Base-by-base conservation (phyloP, 1,284 basidiomycete species). In the Naganishia sp. region DNA sequence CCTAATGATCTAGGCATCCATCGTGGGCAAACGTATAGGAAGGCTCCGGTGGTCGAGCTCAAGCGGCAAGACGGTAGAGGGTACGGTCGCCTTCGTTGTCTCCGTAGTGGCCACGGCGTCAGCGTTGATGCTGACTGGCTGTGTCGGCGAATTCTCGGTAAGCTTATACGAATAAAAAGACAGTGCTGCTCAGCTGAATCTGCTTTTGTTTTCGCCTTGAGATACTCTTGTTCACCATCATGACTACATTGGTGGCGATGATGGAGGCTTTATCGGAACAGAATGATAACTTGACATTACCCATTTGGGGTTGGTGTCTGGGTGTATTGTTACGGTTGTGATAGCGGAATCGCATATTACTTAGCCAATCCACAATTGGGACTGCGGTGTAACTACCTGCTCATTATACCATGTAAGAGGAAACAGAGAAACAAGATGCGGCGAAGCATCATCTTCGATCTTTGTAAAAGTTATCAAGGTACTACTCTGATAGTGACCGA, bases 271-370 rank as follows among this genome's bases (percentile, higher is more conserved):
- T 93, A 65, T 91, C 90, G 23, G 87, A 88, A 74, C 94, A 97
- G 79, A 96, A 97, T 79, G 94, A 97, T 79, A 97, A 97, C 77
- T 82, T 97, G 71, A 91, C 91, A 42, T 80, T 95, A 68, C 92
- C 92, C 25, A 80, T 94, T 78, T 94, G 89, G 77, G 87, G 91
- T 81, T 95, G 92, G 91, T 78, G 80, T 2, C 68, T 81, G 15
- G 78, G 80, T 15, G 71, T 75, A 31, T 43, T 61, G 23, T 55
- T 56, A 71, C 52, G 57, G 64, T 10, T 59, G 52, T 55, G 64
- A 64, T 16, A 25, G 43, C 25, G 44, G 43, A 31, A 44, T 23
- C 36, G 13, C 7, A 39, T 39, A 39, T 39, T 13, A 28, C 0
- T 28, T 28, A 28, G 28, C 28, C 28, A 28, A 3, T 28, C 28